Evolutionary conservation across 345 rosid genomes (phyloP).

Genomic region (Brassica cretica): DNA sequence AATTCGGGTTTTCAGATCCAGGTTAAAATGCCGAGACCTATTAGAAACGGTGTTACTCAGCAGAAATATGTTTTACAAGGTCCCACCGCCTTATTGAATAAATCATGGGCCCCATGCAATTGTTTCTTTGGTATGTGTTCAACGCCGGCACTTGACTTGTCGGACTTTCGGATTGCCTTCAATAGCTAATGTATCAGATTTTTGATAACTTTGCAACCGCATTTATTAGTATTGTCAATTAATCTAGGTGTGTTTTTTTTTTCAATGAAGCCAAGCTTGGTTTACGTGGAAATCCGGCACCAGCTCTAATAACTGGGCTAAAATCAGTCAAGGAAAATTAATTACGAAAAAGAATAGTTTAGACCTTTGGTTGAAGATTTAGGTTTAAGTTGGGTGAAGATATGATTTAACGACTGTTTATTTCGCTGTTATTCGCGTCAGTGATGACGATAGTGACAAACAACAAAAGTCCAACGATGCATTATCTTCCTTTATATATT

Average conservation of each 20-base stretch:
- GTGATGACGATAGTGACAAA: neutral
- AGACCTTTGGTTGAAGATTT: neutral
- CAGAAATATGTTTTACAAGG: too few relatives aligned
- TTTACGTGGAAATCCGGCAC: neutral
- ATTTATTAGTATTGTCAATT: too few relatives aligned
- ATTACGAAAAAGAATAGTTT: neutral
- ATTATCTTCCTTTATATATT: neutral
- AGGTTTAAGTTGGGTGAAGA: neutral
- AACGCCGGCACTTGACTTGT: constrained; percentile 17
- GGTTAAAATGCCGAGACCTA: too few relatives aligned
- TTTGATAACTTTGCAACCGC: too few relatives aligned
- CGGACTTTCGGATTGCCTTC: neutral
- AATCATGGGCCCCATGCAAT: too few relatives aligned
- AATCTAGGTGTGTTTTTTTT: too few relatives aligned
- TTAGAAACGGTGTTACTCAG: too few relatives aligned
- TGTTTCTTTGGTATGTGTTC: too few relatives aligned
- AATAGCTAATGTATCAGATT: neutral
- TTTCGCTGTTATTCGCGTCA: neutral
- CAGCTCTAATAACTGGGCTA: neutral
- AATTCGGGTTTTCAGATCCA: too few relatives aligned
- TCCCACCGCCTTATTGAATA: too few relatives aligned
- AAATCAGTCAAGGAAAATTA: neutral
- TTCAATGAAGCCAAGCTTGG: neutral
- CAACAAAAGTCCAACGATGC: neutral
- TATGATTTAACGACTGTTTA: neutral